These are phyloP conservation scores for Thalassiosira hispida DNA, from an alignment of 352 stramenopile genomes.

Conservation along the genomic window DNA sequence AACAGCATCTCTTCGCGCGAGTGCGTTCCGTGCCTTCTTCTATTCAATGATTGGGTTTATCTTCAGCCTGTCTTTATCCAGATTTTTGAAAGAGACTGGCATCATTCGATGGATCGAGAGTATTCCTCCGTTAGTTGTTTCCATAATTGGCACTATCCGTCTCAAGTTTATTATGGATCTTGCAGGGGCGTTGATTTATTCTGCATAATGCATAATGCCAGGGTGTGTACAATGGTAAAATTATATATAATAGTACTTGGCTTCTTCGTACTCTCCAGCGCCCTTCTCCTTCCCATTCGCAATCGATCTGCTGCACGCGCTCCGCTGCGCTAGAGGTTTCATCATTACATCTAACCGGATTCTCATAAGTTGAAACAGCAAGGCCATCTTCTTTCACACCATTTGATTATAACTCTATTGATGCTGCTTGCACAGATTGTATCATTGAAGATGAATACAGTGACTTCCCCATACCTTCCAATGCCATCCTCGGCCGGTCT, in stretches of 20 bases:
- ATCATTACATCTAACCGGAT: conserved; percentile 21
- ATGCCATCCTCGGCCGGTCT: no score
- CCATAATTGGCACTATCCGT: neutral
- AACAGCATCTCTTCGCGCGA: conserved; percentile 4
- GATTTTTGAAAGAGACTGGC: neutral
- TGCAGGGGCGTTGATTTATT: neutral
- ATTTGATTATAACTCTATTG: neutral
- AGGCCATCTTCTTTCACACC: neutral
- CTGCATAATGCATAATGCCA: neutral
- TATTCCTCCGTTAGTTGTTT: neutral
- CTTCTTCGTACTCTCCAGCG: conserved; percentile 8
- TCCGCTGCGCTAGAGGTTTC: conserved; percentile 9
- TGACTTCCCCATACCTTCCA: no score
- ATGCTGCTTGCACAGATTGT: neutral
- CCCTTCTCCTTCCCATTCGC: conserved; percentile 18
- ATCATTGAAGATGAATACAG: neutral
- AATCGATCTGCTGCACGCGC: conserved; percentile 20
- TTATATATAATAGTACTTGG: no score
- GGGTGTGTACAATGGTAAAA: no score
- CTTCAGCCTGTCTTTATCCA: neutral
- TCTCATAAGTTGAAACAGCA: conserved; percentile 1
- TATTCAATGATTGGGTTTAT: conserved; percentile 13
- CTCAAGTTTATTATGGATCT: neutral
- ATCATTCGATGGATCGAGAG: conserved; percentile 8
- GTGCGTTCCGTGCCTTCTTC: conserved; percentile 20